Evolutionary conservation across 75 land plant genomes (phyloP).

Genomic region (Isoetes taiwanensis): DNA sequence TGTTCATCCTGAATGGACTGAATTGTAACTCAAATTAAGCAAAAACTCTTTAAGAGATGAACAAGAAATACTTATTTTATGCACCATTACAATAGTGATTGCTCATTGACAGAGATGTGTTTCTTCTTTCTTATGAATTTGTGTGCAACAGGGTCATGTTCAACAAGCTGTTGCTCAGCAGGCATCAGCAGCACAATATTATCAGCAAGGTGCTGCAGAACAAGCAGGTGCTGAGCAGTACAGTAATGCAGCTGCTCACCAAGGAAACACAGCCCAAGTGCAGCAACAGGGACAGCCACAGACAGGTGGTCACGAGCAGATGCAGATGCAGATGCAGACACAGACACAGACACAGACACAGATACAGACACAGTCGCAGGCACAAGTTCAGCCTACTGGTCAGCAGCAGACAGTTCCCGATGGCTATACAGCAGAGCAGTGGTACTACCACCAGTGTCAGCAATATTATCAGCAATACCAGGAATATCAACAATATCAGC

Average conservation of each 20-base stretch:
- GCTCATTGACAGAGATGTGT: too few relatives aligned
- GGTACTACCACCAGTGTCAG: constrained; percentile 52
- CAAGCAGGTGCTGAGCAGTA: constrained; percentile 21
- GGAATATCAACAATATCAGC: constrained; percentile 38
- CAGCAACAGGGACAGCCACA: not conserved
- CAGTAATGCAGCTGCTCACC: not conserved
- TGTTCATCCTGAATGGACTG: too few relatives aligned
- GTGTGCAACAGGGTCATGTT: constrained; percentile 24
- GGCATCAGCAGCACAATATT: constrained; percentile 3
- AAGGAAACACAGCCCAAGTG: not conserved
- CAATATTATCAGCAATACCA: constrained; percentile 47
- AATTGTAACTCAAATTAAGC: too few relatives aligned
- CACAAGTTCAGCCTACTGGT: too few relatives aligned
- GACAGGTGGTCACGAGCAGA: constrained; percentile 4
- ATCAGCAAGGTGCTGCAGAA: constrained; percentile 6
- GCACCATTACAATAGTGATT: too few relatives aligned
- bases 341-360: too few relatives aligned
- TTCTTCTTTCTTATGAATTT: too few relatives aligned
- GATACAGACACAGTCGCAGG: too few relatives aligned
- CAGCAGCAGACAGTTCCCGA: too few relatives aligned
- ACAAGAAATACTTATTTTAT: too few relatives aligned
- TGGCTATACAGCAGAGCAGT: constrained; percentile 41
- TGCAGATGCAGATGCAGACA: constrained; percentile 3
- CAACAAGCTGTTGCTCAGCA: constrained; percentile 19
- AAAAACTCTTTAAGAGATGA: too few relatives aligned